Evolutionary conservation across 768 basidiomycete genomes (phyloP).

Genomic region (Lactifluus hygrophoroides): DNA sequence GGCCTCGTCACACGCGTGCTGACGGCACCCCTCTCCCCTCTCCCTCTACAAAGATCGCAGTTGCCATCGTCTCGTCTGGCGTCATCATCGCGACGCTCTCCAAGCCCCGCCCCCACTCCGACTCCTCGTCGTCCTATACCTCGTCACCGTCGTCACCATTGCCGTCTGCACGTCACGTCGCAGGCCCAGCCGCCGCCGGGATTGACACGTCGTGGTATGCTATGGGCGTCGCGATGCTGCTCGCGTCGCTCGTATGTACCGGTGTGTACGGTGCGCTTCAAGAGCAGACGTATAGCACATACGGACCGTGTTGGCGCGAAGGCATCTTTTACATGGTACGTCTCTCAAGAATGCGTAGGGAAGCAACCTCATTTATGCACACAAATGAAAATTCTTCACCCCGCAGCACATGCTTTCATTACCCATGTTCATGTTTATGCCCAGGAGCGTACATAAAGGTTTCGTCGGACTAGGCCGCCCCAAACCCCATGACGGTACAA

Average conservation of each 20-base stretch:
- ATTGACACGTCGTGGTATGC: constrained; percentile 36
- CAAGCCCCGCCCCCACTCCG: constrained; percentile 36
- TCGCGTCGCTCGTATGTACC: constrained; percentile 55
- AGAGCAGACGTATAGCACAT: constrained; percentile 63
- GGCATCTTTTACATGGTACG: constrained; percentile 76
- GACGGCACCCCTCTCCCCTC: neutral
- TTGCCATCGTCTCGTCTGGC: constrained; percentile 58
- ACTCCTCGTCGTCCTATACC: constrained; percentile 22
- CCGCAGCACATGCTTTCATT: constrained; percentile 67
- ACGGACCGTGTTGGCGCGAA: constrained; percentile 78
- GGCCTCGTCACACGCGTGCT: neutral
- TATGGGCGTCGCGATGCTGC: constrained; percentile 62
- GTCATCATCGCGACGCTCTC: constrained; percentile 69
- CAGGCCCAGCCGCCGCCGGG: constrained; percentile 12
- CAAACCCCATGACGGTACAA: constrained; percentile 19
- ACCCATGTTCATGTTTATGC: constrained; percentile 63
- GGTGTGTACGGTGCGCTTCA: constrained; percentile 66
- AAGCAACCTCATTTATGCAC: neutral
- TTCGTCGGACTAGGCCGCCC: constrained; percentile 29
- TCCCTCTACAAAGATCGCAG: constrained; percentile 46
- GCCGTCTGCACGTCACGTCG: neutral
- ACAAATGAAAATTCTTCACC: no score
- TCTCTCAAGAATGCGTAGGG: neutral
- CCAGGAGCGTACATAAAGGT: constrained; percentile 46
- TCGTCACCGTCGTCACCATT: neutral